Base-by-base conservation (phyloP, 306 rosid species). In the Abrus pulchellus region DNA sequence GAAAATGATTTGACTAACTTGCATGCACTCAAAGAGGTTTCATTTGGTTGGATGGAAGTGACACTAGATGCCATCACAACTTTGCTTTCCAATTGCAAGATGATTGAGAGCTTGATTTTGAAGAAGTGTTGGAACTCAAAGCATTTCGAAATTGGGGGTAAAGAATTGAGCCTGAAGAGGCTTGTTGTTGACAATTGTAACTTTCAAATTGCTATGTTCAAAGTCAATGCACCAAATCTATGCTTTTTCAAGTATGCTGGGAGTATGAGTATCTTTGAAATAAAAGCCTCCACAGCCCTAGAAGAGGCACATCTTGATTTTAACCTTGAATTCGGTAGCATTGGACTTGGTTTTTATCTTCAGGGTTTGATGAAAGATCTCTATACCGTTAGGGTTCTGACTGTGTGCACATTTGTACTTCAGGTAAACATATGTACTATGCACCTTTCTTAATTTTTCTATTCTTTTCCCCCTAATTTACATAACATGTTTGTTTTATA, bases 301-400 rank as follows among this genome's bases (percentile, higher is more conserved):
- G 52, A 76, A 60, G 85, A 76, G 49, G 85, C 38, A 0, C 49
- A 67, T 9, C 64, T 75, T 4, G 28, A 82, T 2, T 75, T 82
- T 34, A 14, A 57, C 12, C 34, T 29, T 9, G 82, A 77, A 11
- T 57, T 7, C 0, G 8, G 12, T 5, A 1, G 0, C 2, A 1
- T 12, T 0, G 7, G 7, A 7, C 8, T 5, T 12, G 56, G 14
- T 27, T 20, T 2, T 36, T 27, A 8, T 14, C 38, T 82, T 8
- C 43, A 7, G 7, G 8, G 10, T 0, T 3, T 66, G 1, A 5
- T 81, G 0, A 0, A n/a, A 4, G 48, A 74, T 74, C 75, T 81
- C 6, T 12, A 44, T 14, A 29, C 2, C 28, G 79, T 8, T 13
- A 74, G 36, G 72, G 72, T 67, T 66, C 56, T 82, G 6, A 14